Percentiles rank a stretch among this genome's conserved stretches.
Evolutionary conservation across 192 early-diverging fungal genomes (phyloP).

Genomic region (Dispira simplex): DNA sequence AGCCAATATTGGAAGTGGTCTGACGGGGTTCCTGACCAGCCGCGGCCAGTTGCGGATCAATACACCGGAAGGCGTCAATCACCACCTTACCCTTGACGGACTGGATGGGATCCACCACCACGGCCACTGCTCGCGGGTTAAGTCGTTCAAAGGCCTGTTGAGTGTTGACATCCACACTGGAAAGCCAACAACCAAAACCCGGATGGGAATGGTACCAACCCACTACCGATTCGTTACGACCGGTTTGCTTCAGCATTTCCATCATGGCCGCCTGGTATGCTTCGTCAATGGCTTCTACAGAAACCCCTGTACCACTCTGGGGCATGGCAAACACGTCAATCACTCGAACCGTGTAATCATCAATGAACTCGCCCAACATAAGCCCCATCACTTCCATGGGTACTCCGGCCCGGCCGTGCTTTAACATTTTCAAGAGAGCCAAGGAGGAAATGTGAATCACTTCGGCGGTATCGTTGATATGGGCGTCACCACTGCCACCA

Average conservation of each 20-base stretch:
- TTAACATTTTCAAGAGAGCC: constrained; percentile 91
- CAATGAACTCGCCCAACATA: constrained; percentile 99
- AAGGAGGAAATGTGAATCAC: constrained; percentile 99
- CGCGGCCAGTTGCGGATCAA: constrained; percentile 75
- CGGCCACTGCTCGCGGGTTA: constrained; percentile 88
- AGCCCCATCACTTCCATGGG: constrained; percentile 99
- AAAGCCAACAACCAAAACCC: constrained; percentile 99
- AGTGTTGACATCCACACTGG: constrained; percentile 97
- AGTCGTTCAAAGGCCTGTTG: constrained; percentile 96
- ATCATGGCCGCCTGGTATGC: constrained; percentile 99
- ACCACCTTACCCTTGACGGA: constrained; percentile 99
- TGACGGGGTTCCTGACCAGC: constrained; percentile 89
- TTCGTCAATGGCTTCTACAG: constrained; percentile 97
- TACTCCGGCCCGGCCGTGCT: constrained; percentile 91
- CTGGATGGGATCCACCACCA: constrained; percentile 98
- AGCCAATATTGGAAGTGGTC: constrained; percentile 97
- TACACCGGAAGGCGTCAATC: constrained; percentile 97
- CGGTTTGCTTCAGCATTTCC: constrained; percentile 99
- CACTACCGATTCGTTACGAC: constrained; percentile 95
- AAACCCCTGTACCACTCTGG: constrained; percentile 97
- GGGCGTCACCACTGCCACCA: constrained; percentile 37
- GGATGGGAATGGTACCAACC: constrained; percentile 99
- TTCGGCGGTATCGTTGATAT: constrained; percentile 96
- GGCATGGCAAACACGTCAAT: constrained; percentile 99
- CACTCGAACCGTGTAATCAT: constrained; percentile 98